Conservation (phyloP, 805 yeast genomes). For the Wickerhamomyces silvicola region DNA sequence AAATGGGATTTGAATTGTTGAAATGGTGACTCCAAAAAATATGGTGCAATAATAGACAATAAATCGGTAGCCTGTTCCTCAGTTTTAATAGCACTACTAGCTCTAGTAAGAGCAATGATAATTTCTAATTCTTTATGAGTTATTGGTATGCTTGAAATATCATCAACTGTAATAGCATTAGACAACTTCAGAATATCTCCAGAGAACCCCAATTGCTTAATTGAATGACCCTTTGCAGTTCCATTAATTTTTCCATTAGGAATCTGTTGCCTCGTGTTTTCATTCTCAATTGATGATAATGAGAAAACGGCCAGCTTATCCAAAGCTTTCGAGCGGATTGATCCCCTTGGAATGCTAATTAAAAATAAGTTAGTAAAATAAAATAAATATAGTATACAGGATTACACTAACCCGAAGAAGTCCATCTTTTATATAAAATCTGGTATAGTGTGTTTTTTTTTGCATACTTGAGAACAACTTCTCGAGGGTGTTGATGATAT, state of each 20-base stretch:
- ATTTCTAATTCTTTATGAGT: slow-evolving; percentile 50
- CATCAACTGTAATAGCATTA: slow-evolving; percentile 9
- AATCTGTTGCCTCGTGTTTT: too few species aligned
- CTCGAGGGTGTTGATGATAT: too few species aligned
- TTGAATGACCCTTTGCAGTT: not conserved
- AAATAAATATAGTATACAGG: not conserved
- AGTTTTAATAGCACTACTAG: slow-evolving; percentile 30
- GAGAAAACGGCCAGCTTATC: slow-evolving; percentile 19
- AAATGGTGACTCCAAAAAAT: slow-evolving; percentile 43
- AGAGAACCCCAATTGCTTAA: slow-evolving; percentile 1
- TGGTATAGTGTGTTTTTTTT: too few species aligned
- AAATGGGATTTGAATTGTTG: slow-evolving; percentile 39
- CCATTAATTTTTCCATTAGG: slow-evolving; percentile 3
- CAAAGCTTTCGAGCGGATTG: slow-evolving; percentile 22
- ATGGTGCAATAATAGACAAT: slow-evolving; percentile 37
- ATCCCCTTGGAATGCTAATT: slow-evolving; percentile 19
- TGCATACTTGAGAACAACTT: too few species aligned
- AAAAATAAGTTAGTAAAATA: not conserved
- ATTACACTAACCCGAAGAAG: slow-evolving; percentile 15
- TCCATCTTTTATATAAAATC: slow-evolving; percentile 14
- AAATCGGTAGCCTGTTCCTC: slow-evolving; percentile 31
- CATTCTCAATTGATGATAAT: slow-evolving; percentile 2
- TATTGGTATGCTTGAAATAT: slow-evolving; percentile 19
- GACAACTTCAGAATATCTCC: slow-evolving; percentile 17
- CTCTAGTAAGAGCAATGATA: slow-evolving; percentile 37